A percentile compares a stretch with the other conserved stretches of the same genome.
phyloP scores from a whole-genome alignment of 2,329 filamentous ascomycete genomes.

The Lecanicillium sp. region DNA sequence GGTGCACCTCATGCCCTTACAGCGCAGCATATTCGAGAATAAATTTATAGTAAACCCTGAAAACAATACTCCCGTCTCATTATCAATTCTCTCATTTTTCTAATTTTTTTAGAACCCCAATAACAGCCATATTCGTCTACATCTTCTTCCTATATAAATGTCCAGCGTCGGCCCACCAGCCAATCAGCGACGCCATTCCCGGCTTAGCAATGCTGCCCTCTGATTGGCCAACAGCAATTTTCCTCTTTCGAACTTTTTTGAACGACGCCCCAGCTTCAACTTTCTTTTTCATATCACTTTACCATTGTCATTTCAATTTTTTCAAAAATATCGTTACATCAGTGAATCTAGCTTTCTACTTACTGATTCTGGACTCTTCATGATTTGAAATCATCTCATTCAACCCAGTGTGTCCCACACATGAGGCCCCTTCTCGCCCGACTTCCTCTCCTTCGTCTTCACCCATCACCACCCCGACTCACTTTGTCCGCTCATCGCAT shows the following conservation, averaged over 20 bases:
- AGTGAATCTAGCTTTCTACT: too few species aligned
- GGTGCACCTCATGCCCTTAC: too few species aligned
- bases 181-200: background rate
- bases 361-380: background rate
- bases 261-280: background rate
- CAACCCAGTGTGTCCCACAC: too few species aligned
- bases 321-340: too few species aligned
- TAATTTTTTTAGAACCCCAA: too few species aligned
- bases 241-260: constrained; percentile 8
- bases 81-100: too few species aligned
- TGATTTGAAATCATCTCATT: background rate
- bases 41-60: too few species aligned
- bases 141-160: background rate
- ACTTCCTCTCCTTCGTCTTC: background rate
- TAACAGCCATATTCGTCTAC: too few species aligned
- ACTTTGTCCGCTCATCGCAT: background rate
- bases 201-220: constrained; percentile 2
- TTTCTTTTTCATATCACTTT: background rate
- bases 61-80: too few species aligned
- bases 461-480: background rate
- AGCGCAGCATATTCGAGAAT: too few species aligned
- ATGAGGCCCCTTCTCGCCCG: constrained; percentile 3
- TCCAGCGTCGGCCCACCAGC: background rate
- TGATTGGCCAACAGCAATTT: constrained; percentile 6
- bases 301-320: background rate